Evolutionary conservation across 352 stramenopile genomes (phyloP), one percentile per base, ranked within the genome.

Genomic region (Pythium folliculosum): DNA sequence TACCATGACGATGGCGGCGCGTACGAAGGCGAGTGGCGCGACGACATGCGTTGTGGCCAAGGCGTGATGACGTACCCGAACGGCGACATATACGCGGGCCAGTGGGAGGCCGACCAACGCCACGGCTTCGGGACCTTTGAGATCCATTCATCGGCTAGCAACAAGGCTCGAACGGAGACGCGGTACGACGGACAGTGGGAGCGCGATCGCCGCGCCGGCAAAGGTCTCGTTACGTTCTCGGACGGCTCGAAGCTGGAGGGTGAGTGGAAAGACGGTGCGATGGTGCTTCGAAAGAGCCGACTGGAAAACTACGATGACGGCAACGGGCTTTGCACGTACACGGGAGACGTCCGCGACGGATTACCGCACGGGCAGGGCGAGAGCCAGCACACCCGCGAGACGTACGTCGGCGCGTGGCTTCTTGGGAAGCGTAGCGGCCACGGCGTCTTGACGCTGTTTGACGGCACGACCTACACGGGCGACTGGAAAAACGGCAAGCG

Each of bases 401-500:
- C 70, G 44, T 94, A 90, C 65, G 70, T 71, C 14, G 86, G 83
- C 0, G 59, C 60, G 14, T 92, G 84, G 81, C 45, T 72, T 1
- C 57, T 67, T 16, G 86, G 83, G 0, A 72, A 72, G 55, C 82
- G 86, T 35, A 80, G 73, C 54, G 83, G 86, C 5, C 70, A 86
- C 19, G 83, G 82, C 5, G 69, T 81, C 13, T 67, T 54, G 9
- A 92, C 79, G 14, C 66, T 86, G 4, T 67, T 69, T 0, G 91
- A 97, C 60, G 86, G 90, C n/a, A 95, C 86, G 8, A 81, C 84
- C 21, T 97, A 94, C 65, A 76, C 67, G 6, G 91, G 91, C 30
- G 86, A 95, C 58, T 97, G 87, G 86, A 78, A 82, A 45, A 93
- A 89, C 43, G 83, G 88, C 45, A 88, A 89, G 45, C 80, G 86